These are phyloP conservation scores for Phalaenopsis hybrid DNA, from an alignment of 116 monocot genomes.

Conservation along the genomic window DNA sequence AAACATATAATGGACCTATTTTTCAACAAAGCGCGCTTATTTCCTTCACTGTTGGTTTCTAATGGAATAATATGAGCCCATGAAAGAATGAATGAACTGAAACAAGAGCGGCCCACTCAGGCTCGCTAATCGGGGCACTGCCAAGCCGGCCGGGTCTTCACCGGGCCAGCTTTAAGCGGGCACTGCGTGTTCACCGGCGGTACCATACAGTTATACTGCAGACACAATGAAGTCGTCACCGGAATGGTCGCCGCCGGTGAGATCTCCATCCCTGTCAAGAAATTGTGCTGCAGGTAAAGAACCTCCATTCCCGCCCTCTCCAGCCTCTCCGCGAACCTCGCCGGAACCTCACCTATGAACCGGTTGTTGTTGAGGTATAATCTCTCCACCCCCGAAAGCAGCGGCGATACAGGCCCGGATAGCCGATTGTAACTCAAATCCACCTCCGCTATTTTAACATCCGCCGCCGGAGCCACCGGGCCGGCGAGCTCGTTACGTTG, in stretches of 20 bases:
- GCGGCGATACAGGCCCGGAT: constrained; percentile 31
- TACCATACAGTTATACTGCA: constrained; percentile 90
- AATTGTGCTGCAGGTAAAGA: constrained; percentile 85
- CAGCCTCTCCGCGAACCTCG: constrained; percentile 37
- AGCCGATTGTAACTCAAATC: constrained; percentile 54
- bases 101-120: constrained; percentile 7
- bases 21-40: too few relatives aligned
- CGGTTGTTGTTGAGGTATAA: constrained; percentile 59
- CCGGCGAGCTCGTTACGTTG: constrained; percentile 42
- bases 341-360: constrained; percentile 54
- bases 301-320: constrained; percentile 43
- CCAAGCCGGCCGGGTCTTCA: constrained; percentile 47
- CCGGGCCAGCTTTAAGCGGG: constrained; percentile 49
- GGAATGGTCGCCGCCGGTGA: constrained; percentile 55
- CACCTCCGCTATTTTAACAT: constrained; percentile 26
- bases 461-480: constrained; percentile 14
- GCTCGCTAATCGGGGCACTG: constrained; percentile 69
- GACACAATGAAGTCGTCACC: constrained; percentile 40
- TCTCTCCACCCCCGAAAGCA: constrained; percentile 32
- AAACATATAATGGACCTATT: too few relatives aligned
- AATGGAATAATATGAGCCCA: too few relatives aligned
- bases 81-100: too few relatives aligned
- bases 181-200: constrained; percentile 64
- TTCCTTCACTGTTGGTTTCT: too few relatives aligned
- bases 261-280: constrained; percentile 73